Percentiles rank a stretch among this genome's conserved stretches.
Conservation (phyloP, 2,329 filamentous ascomycete species). For the Corinectria fuckeliana region DNA sequence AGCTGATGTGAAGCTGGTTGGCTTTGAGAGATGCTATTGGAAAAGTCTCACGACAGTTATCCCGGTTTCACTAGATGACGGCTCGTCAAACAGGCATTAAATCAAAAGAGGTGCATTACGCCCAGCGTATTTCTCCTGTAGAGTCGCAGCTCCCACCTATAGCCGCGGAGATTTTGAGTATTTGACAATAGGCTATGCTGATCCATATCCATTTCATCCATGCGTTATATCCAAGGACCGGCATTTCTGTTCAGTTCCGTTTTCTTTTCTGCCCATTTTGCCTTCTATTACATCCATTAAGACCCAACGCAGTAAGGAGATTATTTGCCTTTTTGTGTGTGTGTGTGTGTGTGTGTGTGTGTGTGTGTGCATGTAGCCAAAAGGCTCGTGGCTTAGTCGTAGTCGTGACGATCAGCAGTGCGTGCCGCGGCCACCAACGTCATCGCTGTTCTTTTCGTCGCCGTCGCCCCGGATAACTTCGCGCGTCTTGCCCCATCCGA, state of each 20-base stretch:
- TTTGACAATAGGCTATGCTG: background rate
- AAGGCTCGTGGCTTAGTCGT: no score
- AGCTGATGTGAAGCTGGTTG: background rate
- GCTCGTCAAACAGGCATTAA: background rate
- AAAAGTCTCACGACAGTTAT: background rate
- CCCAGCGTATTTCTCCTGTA: background rate
- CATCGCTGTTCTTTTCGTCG: constrained; percentile 37
- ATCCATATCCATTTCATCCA: background rate
- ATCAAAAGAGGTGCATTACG: background rate
- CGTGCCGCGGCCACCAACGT: constrained; percentile 34
- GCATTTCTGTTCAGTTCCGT: background rate
- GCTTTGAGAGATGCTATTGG: background rate
- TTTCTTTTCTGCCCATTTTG: no score
- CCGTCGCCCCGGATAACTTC: constrained; percentile 42
- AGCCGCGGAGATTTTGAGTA: background rate
- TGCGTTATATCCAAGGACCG: background rate
- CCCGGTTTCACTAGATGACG: background rate
- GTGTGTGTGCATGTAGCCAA: no score
- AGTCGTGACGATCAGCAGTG: constrained; percentile 27
- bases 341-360: no score
- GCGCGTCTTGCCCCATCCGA: constrained; percentile 55
- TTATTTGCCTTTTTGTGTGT: background rate
- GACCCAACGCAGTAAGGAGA: background rate
- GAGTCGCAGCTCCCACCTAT: background rate
- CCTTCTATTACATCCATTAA: background rate